Conservation (phyloP, 805 yeast species). For the Danielozyma ontarioensis region DNA sequence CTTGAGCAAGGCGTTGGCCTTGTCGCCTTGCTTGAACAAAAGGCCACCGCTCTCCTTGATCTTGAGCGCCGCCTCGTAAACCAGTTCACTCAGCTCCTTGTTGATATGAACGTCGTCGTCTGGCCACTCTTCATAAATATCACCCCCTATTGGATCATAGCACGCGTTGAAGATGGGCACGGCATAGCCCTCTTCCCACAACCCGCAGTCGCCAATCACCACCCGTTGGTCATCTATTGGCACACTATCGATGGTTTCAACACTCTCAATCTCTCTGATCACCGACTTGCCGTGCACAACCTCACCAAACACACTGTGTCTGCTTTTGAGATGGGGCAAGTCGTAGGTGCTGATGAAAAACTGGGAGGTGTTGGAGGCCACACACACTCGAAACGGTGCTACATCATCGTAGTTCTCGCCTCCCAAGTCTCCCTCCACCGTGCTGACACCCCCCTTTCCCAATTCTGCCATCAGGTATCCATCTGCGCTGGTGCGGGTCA, state of each 20-base stretch:
- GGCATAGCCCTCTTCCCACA: conserved; percentile 48
- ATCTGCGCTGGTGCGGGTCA: conserved; percentile 32
- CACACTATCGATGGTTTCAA: conserved; percentile 37
- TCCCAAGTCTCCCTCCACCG: conserved; percentile 30
- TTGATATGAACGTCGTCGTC: conserved; percentile 62
- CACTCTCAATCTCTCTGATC: conserved; percentile 58
- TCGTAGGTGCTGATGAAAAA: conserved; percentile 69
- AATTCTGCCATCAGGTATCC: conserved; percentile 19
- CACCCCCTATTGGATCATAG: conserved; percentile 59
- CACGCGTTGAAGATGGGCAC: conserved; percentile 63
- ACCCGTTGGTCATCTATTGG: conserved; percentile 38
- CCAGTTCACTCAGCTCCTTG: conserved; percentile 50
- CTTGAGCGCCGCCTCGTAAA: conserved; percentile 44
- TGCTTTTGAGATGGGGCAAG: conserved; percentile 69
- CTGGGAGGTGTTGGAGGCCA: conserved; percentile 66
- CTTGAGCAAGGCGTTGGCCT: conserved; percentile 52
- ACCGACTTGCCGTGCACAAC: conserved; percentile 67
- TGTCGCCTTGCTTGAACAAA: conserved; percentile 50
- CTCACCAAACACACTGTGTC: conserved; percentile 73
- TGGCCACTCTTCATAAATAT: conserved; percentile 70
- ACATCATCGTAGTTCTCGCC: conserved; percentile 57
- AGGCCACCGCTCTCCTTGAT: conserved; percentile 67
- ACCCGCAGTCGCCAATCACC: conserved; percentile 54
- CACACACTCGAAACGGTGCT: conserved; percentile 48
- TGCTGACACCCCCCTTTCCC: conserved; percentile 32